These are phyloP conservation scores for Lomentospora prolificans DNA, from an alignment of 2,329 filamentous ascomycete genomes.

Conservation along the genomic window DNA sequence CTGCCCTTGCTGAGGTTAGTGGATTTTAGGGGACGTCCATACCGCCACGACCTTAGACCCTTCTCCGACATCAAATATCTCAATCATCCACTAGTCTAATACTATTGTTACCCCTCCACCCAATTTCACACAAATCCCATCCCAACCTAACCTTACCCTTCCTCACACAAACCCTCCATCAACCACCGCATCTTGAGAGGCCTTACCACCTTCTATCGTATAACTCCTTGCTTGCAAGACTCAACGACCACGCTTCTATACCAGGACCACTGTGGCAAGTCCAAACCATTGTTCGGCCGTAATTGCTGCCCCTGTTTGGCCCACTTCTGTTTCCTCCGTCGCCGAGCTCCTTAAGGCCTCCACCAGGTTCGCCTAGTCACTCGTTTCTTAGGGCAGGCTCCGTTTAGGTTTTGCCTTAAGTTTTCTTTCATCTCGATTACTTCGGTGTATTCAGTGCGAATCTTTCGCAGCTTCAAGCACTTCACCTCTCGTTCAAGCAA, in stretches of 20 bases:
- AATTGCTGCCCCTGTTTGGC: neutral
- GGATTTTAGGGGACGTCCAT: neutral
- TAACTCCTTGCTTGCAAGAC: no score
- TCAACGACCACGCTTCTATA: neutral
- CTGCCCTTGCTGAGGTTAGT: neutral
- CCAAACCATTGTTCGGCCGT: neutral
- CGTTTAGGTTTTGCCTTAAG: no score
- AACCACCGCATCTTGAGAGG: neutral
- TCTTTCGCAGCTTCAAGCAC: no score
- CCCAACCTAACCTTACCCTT: constrained; percentile 3
- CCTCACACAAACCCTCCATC: neutral
- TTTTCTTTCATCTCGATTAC: no score
- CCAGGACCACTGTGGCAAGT: neutral
- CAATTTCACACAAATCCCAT: constrained; percentile 2
- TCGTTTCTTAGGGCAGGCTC: no score
- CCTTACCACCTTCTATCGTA: no score
- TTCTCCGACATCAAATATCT: neutral
- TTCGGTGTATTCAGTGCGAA: no score
- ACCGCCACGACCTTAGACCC: neutral
- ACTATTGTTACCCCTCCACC: constrained; percentile 1
- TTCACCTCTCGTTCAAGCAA: no score
- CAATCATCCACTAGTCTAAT: neutral
- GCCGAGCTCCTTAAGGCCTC: neutral
- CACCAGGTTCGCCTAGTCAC: no score
- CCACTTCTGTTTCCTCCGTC: neutral